phyloP scores from a whole-genome alignment of 768 basidiomycete genomes.

The Rhizopogon sp. region DNA sequence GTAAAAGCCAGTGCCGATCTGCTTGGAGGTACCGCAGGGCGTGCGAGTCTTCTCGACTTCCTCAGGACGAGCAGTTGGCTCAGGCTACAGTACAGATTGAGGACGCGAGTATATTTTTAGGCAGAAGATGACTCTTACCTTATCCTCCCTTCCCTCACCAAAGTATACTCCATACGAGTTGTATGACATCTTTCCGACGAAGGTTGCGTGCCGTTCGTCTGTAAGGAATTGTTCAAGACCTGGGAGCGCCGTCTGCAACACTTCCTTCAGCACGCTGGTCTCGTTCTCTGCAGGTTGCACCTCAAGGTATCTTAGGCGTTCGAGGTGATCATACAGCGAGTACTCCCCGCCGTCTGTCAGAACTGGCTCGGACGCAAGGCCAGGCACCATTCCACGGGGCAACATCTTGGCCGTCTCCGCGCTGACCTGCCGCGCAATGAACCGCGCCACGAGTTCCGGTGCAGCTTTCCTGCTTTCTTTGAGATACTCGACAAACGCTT shows the following conservation, averaged over 20 bases:
- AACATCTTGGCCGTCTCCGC: slow-evolving; percentile 58
- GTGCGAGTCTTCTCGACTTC: slow-evolving; percentile 73
- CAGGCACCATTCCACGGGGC: slow-evolving; percentile 16
- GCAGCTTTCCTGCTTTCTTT: slow-evolving; percentile 40
- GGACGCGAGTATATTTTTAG: neutral
- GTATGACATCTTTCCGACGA: slow-evolving; percentile 69
- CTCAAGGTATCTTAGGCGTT: slow-evolving; percentile 67
- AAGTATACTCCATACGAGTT: slow-evolving; percentile 74
- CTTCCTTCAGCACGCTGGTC: slow-evolving; percentile 41
- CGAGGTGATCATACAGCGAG: slow-evolving; percentile 69
- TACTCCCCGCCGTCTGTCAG: slow-evolving; percentile 49
- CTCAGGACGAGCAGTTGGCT: slow-evolving; percentile 52
- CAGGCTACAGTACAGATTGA: slow-evolving; percentile 37
- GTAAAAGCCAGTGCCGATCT: slow-evolving; percentile 75
- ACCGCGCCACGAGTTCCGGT: slow-evolving; percentile 61
- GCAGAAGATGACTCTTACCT: slow-evolving; percentile 36
- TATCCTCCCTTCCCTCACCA: slow-evolving; percentile 62
- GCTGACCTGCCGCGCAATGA: slow-evolving; percentile 68
- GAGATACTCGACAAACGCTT: slow-evolving; percentile 50
- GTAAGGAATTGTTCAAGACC: slow-evolving; percentile 70
- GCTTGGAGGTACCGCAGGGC: slow-evolving; percentile 67
- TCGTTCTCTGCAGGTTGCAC: slow-evolving; percentile 45
- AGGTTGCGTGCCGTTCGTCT: slow-evolving; percentile 53
- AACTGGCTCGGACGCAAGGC: slow-evolving; percentile 11
- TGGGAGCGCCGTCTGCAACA: slow-evolving; percentile 59